These are phyloP conservation scores for Tuber brumale DNA, from an alignment of 495 filamentous ascomycete genomes.

Conservation along the genomic window DNA sequence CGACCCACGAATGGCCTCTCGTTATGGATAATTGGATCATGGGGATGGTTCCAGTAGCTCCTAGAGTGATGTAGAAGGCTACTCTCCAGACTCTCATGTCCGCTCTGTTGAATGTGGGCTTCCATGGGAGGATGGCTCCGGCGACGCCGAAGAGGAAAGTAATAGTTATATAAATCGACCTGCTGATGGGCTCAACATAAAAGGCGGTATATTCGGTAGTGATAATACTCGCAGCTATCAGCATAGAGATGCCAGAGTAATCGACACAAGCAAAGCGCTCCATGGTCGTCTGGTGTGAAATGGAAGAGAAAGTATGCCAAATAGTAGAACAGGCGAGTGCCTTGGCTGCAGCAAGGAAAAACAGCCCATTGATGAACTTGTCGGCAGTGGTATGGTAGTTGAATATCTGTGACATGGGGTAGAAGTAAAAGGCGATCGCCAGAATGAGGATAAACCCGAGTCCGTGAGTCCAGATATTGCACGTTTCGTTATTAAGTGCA, in stretches of 20 bases:
- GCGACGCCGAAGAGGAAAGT: slow-evolving; percentile 77
- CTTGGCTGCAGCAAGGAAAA: slow-evolving; percentile 96
- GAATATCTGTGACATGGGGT: slow-evolving; percentile 80
- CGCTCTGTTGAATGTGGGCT: slow-evolving; percentile 84
- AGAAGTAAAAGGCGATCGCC: slow-evolving; percentile 91
- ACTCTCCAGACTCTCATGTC: slow-evolving; percentile 92
- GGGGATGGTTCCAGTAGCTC: slow-evolving; percentile 84
- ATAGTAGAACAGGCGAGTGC: slow-evolving; percentile 90
- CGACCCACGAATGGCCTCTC: slow-evolving; percentile 65
- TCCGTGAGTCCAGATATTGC: slow-evolving; percentile 97
- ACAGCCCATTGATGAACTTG: slow-evolving; percentile 79
- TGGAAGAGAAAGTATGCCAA: slow-evolving; percentile 98
- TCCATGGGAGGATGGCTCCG: slow-evolving; percentile 91
- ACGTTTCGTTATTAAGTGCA: slow-evolving; percentile 77
- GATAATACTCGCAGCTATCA: slow-evolving; percentile 95
- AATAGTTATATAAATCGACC: slow-evolving; percentile 76
- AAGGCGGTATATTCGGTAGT: slow-evolving; percentile 98
- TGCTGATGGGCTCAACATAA: slow-evolving; percentile 86
- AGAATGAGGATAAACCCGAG: slow-evolving; percentile 82
- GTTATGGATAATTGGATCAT: slow-evolving; percentile 72
- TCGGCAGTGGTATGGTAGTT: slow-evolving; percentile 77
- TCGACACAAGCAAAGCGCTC: slow-evolving; percentile 97
- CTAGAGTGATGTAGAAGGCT: slow-evolving; percentile 81
- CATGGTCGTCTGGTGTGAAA: slow-evolving; percentile 79
- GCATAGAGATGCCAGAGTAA: slow-evolving; percentile 93